Evolutionary conservation across 192 early-diverging fungal genomes (phyloP).

Genomic region (Backusella morwellensis): DNA sequence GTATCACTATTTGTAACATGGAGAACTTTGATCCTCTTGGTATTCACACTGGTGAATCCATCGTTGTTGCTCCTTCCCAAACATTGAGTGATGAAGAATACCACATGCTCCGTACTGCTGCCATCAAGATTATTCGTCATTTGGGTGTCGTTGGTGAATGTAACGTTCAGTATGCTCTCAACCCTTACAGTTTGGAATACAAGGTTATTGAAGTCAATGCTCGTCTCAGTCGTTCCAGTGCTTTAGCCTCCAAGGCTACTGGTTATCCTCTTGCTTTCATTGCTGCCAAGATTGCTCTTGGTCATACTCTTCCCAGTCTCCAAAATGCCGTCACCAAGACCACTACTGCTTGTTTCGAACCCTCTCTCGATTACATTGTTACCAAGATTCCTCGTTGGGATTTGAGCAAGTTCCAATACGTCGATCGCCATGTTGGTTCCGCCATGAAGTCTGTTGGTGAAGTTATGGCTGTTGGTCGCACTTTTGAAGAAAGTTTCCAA

Average conservation of each 20-base stretch:
- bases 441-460: slow-evolving; percentile 98
- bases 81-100: slow-evolving; percentile 97
- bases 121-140: slow-evolving; percentile 94
- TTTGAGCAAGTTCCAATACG: slow-evolving; percentile 90
- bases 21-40: slow-evolving; percentile 99
- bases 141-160: slow-evolving; percentile 98
- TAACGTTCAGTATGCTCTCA: slow-evolving; percentile 97
- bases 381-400: slow-evolving; percentile 99
- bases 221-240: slow-evolving; percentile 81
- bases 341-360: slow-evolving; percentile 97
- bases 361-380: slow-evolving; percentile 92
- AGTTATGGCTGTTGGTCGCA: slow-evolving; percentile 98
- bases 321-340: slow-evolving; percentile 89
- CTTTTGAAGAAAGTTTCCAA: slow-evolving; percentile 94
- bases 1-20: slow-evolving; percentile 99
- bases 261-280: slow-evolving; percentile 98
- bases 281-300: slow-evolving; percentile 96
- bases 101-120: slow-evolving; percentile 92
- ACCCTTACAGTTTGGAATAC: slow-evolving; percentile 86
- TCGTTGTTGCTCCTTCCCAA: slow-evolving; percentile 96
- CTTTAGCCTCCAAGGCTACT: slow-evolving; percentile 96
- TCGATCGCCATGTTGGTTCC: slow-evolving; percentile 79
- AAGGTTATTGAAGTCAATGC: slow-evolving; percentile 98
- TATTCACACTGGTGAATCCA: slow-evolving; percentile 98
- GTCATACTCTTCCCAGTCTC: slow-evolving; percentile 81